These are phyloP conservation scores for Cladosporium sp. DNA, from an alignment of 2,329 filamentous ascomycete species.

Conservation along the genomic window DNA sequence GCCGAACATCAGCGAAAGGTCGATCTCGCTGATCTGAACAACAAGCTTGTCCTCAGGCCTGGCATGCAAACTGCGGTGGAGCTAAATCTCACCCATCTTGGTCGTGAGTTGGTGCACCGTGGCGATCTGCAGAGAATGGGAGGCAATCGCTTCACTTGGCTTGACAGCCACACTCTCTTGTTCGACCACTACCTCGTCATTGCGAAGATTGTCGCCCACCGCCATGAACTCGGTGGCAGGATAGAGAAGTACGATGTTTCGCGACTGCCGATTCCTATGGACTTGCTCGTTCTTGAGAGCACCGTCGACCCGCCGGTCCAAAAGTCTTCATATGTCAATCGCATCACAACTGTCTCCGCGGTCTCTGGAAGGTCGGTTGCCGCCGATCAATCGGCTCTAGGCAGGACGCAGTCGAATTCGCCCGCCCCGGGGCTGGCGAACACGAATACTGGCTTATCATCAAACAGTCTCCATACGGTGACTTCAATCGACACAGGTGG, in stretches of 20 bases:
- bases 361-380: constrained; percentile 36
- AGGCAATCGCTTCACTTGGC: constrained; percentile 82
- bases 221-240: constrained; percentile 66
- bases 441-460: constrained; percentile 59
- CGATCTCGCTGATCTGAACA: constrained; percentile 73
- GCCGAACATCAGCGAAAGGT: constrained; percentile 90
- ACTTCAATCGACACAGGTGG: constrained; percentile 44
- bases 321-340: constrained; percentile 64
- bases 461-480: constrained; percentile 40
- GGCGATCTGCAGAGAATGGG: constrained; percentile 87
- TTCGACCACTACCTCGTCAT: constrained; percentile 97
- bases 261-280: constrained; percentile 93
- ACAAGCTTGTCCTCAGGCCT: constrained; percentile 76
- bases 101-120: constrained; percentile 78
- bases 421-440: constrained; percentile 51
- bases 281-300: constrained; percentile 84
- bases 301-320: constrained; percentile 86
- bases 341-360: constrained; percentile 61
- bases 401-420: constrained; percentile 35
- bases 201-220: constrained; percentile 64
- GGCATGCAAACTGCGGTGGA: constrained; percentile 77
- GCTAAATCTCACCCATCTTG: constrained; percentile 89
- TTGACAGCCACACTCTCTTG: constrained; percentile 86
- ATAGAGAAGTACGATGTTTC: constrained; percentile 87
- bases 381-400: constrained; percentile 41